Evolutionary conservation across 2,329 filamentous ascomycete species (phyloP).

Genomic region (Ophiosphaerella korrae): DNA sequence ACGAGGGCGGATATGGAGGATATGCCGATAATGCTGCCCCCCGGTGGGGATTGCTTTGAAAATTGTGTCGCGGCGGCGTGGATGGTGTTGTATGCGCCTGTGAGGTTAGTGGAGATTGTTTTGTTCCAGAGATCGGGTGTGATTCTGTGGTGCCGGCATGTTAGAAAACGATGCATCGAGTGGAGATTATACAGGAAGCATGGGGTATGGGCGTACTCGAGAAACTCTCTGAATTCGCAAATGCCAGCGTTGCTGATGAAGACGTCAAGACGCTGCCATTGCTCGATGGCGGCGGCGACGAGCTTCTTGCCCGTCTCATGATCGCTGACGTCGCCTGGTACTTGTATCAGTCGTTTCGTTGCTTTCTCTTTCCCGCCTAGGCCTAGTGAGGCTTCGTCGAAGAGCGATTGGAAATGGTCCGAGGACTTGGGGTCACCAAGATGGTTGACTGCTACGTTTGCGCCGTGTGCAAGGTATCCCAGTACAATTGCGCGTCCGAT

Average conservation of each 20-base stretch:
- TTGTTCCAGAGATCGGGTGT: conserved; percentile 70
- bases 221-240: conserved; percentile 85
- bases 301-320: conserved; percentile 72
- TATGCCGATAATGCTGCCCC: conserved; percentile 80
- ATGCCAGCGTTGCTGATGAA: conserved; percentile 90
- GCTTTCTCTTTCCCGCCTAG: conserved; percentile 38
- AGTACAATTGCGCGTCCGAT: conserved; percentile 86
- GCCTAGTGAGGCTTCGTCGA: conserved; percentile 41
- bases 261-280: conserved; percentile 63
- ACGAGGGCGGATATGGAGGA: conserved; percentile 76
- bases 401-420: conserved; percentile 56
- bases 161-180: too few species aligned
- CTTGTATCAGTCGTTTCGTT: conserved; percentile 61
- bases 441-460: conserved; percentile 80
- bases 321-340: conserved; percentile 78
- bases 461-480: conserved; percentile 77
- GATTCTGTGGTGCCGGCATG: conserved; percentile 54
- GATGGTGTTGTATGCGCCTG: conserved; percentile 84
- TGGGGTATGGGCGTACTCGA: conserved; percentile 59
- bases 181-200: too few species aligned
- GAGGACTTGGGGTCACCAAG: conserved; percentile 62
- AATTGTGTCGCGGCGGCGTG: conserved; percentile 87
- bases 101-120: conserved; percentile 80
- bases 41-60: conserved; percentile 64
- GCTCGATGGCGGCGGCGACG: conserved; percentile 67